A percentile compares a stretch with the other conserved stretches of the same genome.
Evolutionary conservation across 441 rosid species (phyloP).

Genomic region (Mallotus repandus): DNA sequence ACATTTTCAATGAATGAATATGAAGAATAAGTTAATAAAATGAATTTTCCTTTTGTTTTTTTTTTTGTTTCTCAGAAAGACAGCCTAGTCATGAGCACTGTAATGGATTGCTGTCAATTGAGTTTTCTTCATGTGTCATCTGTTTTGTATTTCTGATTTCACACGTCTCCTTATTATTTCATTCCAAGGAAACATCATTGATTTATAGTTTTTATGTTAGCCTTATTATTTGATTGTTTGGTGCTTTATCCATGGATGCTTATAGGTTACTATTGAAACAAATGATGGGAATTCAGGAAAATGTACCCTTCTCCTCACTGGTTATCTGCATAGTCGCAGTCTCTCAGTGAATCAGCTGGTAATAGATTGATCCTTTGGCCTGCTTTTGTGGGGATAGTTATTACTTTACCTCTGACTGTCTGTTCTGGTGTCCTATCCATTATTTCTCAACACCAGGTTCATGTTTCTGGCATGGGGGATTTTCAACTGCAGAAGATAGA

Average conservation of each 20-base stretch:
- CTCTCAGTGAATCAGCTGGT: constrained; percentile 97
- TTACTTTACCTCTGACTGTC: background rate
- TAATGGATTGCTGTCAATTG: background rate
- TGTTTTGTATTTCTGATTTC: background rate
- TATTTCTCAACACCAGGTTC: constrained; percentile 52
- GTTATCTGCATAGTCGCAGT: constrained; percentile 65
- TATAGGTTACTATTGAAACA: constrained; percentile 57
- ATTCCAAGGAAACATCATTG: background rate
- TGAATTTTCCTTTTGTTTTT: no score
- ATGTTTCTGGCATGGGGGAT: constrained; percentile 91
- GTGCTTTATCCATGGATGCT: constrained; percentile 6
- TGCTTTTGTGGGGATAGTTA: constrained; percentile 7
- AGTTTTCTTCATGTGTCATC: background rate
- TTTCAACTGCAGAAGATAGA: constrained; percentile 82
- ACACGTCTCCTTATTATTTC: background rate
- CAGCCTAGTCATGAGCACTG: no score
- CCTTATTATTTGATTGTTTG: background rate
- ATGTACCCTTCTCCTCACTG: constrained; percentile 69
- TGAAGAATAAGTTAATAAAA: background rate
- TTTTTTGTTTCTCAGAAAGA: no score
- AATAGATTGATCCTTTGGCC: constrained; percentile 26
- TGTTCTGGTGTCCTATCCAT: constrained; percentile 21
- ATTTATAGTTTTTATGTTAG: background rate
- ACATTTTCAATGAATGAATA: background rate
- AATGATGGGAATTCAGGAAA: constrained; percentile 53